phyloP scores from a whole-genome alignment of 2,329 filamentous ascomycete genomes.

The Drechslerella dactyloides region DNA sequence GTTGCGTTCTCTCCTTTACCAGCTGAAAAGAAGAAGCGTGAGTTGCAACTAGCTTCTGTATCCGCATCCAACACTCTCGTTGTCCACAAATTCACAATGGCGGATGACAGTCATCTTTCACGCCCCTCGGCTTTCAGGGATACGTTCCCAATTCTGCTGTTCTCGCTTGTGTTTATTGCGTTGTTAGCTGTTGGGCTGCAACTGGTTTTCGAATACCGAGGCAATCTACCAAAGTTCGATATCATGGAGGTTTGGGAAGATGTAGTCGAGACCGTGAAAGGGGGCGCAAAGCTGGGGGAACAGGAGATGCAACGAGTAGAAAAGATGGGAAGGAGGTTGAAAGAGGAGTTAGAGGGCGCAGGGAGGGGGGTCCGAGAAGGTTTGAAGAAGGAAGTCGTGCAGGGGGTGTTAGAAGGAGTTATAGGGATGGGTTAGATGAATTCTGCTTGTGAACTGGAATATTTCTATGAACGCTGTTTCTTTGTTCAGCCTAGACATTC shows the following conservation, averaged over 20 bases:
- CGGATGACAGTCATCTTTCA: constrained; percentile 32
- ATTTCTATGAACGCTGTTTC: background rate
- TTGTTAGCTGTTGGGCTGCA: constrained; percentile 42
- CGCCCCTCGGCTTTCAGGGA: constrained; percentile 34
- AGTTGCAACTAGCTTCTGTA: constrained; percentile 41
- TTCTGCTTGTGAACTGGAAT: background rate
- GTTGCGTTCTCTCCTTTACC: constrained; percentile 41
- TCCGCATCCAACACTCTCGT: constrained; percentile 44
- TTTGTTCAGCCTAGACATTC: background rate
- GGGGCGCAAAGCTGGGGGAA: constrained; percentile 38
- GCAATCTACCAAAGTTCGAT: constrained; percentile 45
- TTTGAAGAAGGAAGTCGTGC: constrained; percentile 44
- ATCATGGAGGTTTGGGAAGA: constrained; percentile 50
- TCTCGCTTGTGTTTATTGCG: constrained; percentile 42
- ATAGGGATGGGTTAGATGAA: constrained; percentile 39
- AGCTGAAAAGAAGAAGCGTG: constrained; percentile 22
- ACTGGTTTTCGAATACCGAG: constrained; percentile 46
- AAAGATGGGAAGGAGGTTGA: constrained; percentile 44
- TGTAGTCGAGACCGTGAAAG: constrained; percentile 40
- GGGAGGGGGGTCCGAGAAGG: constrained; percentile 44
- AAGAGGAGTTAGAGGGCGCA: constrained; percentile 37
- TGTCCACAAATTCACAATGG: constrained; percentile 30
- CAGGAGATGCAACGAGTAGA: constrained; percentile 39
- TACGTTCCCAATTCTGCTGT: constrained; percentile 39
- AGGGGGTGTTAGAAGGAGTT: constrained; percentile 46